Evolutionary conservation across 495 filamentous ascomycete species (phyloP).

Genomic region (Peziza echinospora): DNA sequence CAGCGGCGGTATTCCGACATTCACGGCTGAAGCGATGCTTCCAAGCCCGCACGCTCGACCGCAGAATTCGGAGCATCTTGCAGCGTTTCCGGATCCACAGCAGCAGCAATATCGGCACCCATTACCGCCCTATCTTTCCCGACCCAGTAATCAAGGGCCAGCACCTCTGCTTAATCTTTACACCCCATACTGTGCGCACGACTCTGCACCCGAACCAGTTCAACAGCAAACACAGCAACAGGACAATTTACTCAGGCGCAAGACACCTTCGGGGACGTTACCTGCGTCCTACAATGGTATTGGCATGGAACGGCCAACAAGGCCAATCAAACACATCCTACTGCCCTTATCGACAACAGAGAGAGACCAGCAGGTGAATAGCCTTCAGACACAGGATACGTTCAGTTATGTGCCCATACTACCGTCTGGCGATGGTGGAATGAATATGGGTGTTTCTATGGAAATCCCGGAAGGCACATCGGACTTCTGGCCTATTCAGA

Average conservation of each 20-base stretch:
- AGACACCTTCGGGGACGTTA: conserved; percentile 84
- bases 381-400: background rate
- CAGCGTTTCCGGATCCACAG: background rate
- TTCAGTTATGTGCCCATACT: background rate
- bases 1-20: too few species aligned
- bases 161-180: conserved; percentile 6
- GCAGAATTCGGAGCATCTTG: background rate
- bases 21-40: background rate
- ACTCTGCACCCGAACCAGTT: conserved; percentile 6
- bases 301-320: conserved; percentile 47
- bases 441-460: conserved; percentile 5
- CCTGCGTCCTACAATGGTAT: conserved; percentile 88
- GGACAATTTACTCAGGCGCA: conserved; percentile 73
- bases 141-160: conserved; percentile 11
- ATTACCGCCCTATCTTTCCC: conserved; percentile 16
- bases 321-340: conserved; percentile 81
- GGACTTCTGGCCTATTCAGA: conserved; percentile 11
- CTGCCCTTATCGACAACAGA: conserved; percentile 24
- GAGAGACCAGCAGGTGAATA: background rate
- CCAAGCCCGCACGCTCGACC: background rate
- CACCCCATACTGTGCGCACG: conserved; percentile 10
- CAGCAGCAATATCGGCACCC: too few species aligned
- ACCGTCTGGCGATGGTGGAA: background rate
- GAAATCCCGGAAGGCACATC: conserved; percentile 10
- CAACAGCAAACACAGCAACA: conserved; percentile 4